Evolutionary conservation across 306 rosid genomes (phyloP).

Genomic region (Phaseolus lunatus): DNA sequence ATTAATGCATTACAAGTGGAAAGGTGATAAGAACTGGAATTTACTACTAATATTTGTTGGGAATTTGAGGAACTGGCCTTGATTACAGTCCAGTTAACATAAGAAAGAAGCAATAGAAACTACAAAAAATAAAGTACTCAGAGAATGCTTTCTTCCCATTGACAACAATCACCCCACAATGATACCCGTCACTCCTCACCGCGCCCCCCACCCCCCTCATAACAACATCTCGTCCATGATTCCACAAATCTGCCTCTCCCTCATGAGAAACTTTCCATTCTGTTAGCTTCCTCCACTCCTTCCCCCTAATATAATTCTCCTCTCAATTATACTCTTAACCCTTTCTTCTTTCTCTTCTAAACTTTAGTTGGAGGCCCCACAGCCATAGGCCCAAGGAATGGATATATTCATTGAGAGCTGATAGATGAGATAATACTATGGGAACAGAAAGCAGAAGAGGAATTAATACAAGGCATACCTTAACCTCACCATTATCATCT

Average conservation of each 20-base stretch:
- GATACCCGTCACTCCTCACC: neutral
- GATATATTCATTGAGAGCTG: conserved; percentile 28
- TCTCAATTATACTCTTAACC: neutral
- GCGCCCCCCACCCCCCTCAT: too few relatives aligned
- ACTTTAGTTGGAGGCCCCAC: too few relatives aligned
- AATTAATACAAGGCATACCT: conserved; percentile 60
- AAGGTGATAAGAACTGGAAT: neutral
- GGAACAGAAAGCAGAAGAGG: conserved; percentile 12
- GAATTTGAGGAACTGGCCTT: neutral
- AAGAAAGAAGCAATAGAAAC: neutral
- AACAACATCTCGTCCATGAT: neutral
- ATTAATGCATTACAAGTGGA: conserved; percentile 18
- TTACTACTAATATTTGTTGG: neutral
- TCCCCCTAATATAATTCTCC: neutral
- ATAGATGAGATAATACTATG: neutral
- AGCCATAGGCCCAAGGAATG: neutral
- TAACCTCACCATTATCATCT: conserved; percentile 91
- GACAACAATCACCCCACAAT: neutral
- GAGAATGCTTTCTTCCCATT: neutral
- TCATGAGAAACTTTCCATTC: neutral
- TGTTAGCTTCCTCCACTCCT: neutral
- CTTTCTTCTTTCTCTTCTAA: neutral
- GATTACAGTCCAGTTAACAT: neutral
- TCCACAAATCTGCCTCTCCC: neutral
- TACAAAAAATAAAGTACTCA: too few relatives aligned